Conservation (phyloP, 1,284 basidiomycete species). For the Sanghuangporus weigelae region DNA sequence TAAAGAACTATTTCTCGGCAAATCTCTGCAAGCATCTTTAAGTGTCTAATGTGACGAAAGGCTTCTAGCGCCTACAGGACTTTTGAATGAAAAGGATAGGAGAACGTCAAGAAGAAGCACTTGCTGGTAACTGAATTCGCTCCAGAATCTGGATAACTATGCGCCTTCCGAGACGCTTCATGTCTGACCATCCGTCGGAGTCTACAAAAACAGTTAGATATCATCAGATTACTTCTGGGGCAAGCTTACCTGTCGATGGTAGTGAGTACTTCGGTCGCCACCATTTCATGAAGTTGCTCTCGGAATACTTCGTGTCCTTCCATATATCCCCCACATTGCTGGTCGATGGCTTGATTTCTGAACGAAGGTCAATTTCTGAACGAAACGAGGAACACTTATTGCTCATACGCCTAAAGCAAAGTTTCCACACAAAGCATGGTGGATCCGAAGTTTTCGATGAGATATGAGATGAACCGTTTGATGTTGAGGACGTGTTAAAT, state of each 20-base stretch:
- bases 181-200: not conserved
- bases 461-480: not conserved
- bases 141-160: not conserved
- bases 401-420: not conserved
- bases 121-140: not conserved
- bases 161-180: not conserved
- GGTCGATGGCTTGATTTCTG: no score
- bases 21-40: not conserved
- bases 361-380: no score
- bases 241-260: not conserved
- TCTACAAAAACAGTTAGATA: not conserved
- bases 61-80: not conserved
- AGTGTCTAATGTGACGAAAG: not conserved
- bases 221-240: no score
- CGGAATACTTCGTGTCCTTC: no score
- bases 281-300: no score
- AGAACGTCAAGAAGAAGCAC: not conserved
- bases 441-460: not conserved
- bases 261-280: not conserved
- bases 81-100: not conserved
- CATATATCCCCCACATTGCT: no score
- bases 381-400: no score
- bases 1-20: not conserved
- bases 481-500: not conserved
- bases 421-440: not conserved